A percentile compares a stretch with the other conserved stretches of the same genome.
phyloP scores from a whole-genome alignment of 2,329 filamentous ascomycete species.

The Chaetomiaceae sp. region DNA sequence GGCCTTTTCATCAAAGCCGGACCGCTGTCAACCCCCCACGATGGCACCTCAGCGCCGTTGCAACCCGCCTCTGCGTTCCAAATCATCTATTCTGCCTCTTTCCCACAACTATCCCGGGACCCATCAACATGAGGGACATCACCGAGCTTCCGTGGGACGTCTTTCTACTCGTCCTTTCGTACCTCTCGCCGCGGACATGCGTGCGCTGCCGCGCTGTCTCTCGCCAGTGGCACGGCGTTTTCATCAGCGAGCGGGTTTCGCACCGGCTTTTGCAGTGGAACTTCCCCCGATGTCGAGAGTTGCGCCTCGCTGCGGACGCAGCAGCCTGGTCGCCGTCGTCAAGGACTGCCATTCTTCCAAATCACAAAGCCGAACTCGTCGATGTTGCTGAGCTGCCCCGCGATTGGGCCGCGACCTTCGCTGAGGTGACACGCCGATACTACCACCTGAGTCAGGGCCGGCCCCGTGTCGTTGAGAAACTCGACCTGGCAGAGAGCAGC shows the following conservation, averaged over 20 bases:
- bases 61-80: too few species aligned
- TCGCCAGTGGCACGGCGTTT: constrained; percentile 41
- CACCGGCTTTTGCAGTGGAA: constrained; percentile 42
- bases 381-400: constrained; percentile 14
- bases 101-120: neutral
- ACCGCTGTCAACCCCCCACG: too few species aligned
- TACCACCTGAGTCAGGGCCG: constrained; percentile 43
- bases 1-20: too few species aligned
- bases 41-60: too few species aligned
- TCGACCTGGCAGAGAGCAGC: constrained; percentile 34
- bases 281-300: constrained; percentile 49
- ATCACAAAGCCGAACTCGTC: constrained; percentile 15
- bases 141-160: constrained; percentile 50
- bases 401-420: constrained; percentile 41
- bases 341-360: constrained; percentile 7
- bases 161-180: constrained; percentile 47
- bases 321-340: constrained; percentile 9
- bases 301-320: constrained; percentile 32
- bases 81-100: neutral
- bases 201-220: constrained; percentile 48
- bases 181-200: constrained; percentile 45
- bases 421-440: constrained; percentile 48
- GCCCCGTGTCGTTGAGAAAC: constrained; percentile 41
- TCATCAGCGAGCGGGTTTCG: constrained; percentile 42
- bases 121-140: constrained; percentile 31